These are phyloP conservation scores for Pseudogymnoascus sp. DNA, from an alignment of 2,329 filamentous ascomycete species.

Conservation along the genomic window DNA sequence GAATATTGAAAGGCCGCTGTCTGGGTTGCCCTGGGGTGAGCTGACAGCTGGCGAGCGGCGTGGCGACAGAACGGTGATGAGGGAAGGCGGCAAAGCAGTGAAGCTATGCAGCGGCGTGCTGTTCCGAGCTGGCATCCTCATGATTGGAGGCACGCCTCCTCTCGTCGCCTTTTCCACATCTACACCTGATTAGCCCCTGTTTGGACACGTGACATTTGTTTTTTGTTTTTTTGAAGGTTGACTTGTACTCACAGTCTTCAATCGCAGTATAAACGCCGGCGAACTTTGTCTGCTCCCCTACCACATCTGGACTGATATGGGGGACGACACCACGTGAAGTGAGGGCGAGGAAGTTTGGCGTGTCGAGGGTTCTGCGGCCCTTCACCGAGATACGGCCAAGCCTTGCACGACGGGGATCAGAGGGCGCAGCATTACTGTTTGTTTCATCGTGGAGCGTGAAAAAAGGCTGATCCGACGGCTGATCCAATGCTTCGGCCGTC, in stretches of 20 bases:
- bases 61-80: slow-evolving; percentile 64
- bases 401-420: slow-evolving; percentile 13
- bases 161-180: slow-evolving; percentile 53
- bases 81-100: slow-evolving; percentile 58
- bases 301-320: slow-evolving; percentile 80
- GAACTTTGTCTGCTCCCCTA: slow-evolving; percentile 56
- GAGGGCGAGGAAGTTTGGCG: slow-evolving; percentile 72
- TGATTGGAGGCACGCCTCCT: slow-evolving; percentile 44
- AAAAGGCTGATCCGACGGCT: neutral
- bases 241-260: slow-evolving; percentile 74
- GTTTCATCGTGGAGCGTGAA: slow-evolving; percentile 1
- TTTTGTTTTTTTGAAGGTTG: neutral
- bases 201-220: neutral
- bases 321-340: slow-evolving; percentile 79
- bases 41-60: slow-evolving; percentile 69
- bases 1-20: slow-evolving; percentile 63
- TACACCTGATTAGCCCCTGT: slow-evolving; percentile 24
- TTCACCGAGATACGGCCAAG: slow-evolving; percentile 43
- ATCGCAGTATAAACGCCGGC: slow-evolving; percentile 69
- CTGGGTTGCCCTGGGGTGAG: slow-evolving; percentile 62
- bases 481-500: neutral
- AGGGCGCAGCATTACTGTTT: neutral
- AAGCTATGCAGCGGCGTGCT: slow-evolving; percentile 64
- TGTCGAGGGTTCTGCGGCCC: slow-evolving; percentile 59
- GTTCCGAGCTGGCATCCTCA: slow-evolving; percentile 29